A percentile compares a stretch with the other conserved stretches of the same genome.
These are phyloP conservation scores for Fraxinus americana DNA, from an alignment of 257 asterid species.

Conservation along the genomic window DNA sequence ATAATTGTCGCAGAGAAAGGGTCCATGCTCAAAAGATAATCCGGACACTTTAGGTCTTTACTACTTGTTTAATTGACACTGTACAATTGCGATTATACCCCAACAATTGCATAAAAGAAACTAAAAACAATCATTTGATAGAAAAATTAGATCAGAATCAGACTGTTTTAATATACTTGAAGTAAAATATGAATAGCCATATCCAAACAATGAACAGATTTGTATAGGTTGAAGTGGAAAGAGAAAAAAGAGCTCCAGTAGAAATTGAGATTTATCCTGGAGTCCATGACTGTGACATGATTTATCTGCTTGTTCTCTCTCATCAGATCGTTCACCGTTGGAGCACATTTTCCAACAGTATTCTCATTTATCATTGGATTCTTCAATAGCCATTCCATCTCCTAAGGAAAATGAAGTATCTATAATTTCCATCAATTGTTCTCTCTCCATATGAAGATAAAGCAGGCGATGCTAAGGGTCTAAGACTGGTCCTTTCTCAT, in stretches of 20 bases:
- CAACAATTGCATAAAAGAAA: not conserved
- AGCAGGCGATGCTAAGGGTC: conserved; percentile 29
- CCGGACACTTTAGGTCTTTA: too few species aligned
- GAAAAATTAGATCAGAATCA: conserved; percentile 4
- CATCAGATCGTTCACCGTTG: too few species aligned
- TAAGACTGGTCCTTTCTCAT: conserved; percentile 18
- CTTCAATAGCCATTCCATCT: conserved; percentile 26
- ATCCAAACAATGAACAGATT: not conserved
- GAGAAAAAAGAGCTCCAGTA: not conserved
- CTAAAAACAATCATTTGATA: not conserved
- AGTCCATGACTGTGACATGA: conserved; percentile 10
- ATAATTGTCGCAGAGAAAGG: not conserved
- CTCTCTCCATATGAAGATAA: conserved; percentile 25
- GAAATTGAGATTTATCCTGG: conserved; percentile 13
- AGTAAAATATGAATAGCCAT: not conserved
- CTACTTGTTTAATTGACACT: too few species aligned
- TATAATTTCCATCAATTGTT: conserved; percentile 28
- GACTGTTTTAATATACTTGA: not conserved
- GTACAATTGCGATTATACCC: too few species aligned
- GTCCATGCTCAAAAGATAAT: not conserved
- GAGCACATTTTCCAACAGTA: too few species aligned
- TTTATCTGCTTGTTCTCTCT: too few species aligned
- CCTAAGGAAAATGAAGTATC: conserved; percentile 20
- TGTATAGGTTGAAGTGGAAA: not conserved
- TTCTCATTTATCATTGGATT: conserved; percentile 25